Evolutionary conservation across 2,329 filamentous ascomycete species (phyloP).

Genomic region (Rosellinia necatrix): DNA sequence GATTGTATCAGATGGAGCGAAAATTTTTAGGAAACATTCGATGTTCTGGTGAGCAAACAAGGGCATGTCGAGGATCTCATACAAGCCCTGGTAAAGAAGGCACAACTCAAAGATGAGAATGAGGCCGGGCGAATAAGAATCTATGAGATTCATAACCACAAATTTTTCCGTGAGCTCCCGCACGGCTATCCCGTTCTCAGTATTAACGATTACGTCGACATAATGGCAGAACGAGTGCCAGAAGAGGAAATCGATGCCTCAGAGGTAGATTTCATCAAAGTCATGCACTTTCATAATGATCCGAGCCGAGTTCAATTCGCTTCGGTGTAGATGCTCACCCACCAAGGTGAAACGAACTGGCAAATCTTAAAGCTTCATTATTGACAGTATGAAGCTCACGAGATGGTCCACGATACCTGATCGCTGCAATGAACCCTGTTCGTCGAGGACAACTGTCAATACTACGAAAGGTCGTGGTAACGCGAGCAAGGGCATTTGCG

Average conservation of each 20-base stretch:
- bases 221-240: constrained; percentile 82
- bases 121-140: constrained; percentile 74
- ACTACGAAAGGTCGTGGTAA: too few species aligned
- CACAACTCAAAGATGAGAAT: constrained; percentile 74
- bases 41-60: constrained; percentile 86
- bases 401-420: too few species aligned
- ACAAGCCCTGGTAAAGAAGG: constrained; percentile 76
- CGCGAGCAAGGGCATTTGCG: too few species aligned
- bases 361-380: too few species aligned
- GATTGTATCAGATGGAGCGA: constrained; percentile 28
- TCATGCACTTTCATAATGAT: constrained; percentile 93
- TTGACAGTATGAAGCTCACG: too few species aligned
- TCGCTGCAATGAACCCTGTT: too few species aligned
- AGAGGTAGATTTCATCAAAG: constrained; percentile 68
- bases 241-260: constrained; percentile 68
- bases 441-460: too few species aligned
- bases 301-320: constrained; percentile 82
- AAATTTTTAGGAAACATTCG: constrained; percentile 69
- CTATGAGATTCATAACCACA: constrained; percentile 81
- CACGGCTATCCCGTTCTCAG: constrained; percentile 75
- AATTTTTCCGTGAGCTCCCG: constrained; percentile 78
- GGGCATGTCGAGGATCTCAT: constrained; percentile 81
- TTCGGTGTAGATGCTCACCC: too few species aligned
- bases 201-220: constrained; percentile 81
- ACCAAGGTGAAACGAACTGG: too few species aligned